Evolutionary conservation across 2,329 filamentous ascomycete genomes (phyloP).

Genomic region (Scopulariopsis brevicaulis): DNA sequence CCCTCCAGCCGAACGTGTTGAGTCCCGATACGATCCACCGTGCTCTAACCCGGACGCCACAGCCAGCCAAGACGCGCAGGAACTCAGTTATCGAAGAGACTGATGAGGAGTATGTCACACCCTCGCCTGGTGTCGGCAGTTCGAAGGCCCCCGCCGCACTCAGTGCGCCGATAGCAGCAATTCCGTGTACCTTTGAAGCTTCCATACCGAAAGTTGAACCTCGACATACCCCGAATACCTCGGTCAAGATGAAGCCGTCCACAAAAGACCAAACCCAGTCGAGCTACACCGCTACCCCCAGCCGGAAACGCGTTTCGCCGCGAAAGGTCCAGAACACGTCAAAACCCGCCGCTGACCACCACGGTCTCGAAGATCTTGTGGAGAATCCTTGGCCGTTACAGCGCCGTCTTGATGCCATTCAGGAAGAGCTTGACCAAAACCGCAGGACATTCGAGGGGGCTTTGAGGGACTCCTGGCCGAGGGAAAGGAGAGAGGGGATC

Average conservation of each 20-base stretch:
- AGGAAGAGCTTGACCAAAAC: conserved; percentile 32
- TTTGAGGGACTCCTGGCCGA: conserved; percentile 32
- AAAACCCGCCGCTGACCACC: neutral
- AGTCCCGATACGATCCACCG: neutral
- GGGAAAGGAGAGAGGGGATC: conserved; percentile 31
- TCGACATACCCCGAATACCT: neutral
- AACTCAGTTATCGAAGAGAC: conserved; percentile 40
- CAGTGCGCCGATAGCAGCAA: neutral
- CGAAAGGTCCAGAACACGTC: neutral
- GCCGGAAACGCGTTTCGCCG: neutral
- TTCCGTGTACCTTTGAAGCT: conserved; percentile 4
- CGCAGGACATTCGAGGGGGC: conserved; percentile 33
- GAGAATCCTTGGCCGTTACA: conserved; percentile 1
- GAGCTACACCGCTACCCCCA: conserved; percentile 5
- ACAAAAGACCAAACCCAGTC: conserved; percentile 7
- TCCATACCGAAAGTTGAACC: neutral
- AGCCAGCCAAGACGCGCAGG: neutral
- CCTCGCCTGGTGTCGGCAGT: conserved; percentile 14
- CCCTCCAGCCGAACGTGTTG: neutral
- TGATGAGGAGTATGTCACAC: conserved; percentile 40
- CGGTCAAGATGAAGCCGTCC: conserved; percentile 7
- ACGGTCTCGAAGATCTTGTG: neutral
- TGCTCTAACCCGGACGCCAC: conserved; percentile 3
- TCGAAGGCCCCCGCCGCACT: neutral
- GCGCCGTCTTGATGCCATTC: conserved; percentile 17